Base-by-base conservation (phyloP, 805 yeast species). In the Kodamaea fukazawae region DNA sequence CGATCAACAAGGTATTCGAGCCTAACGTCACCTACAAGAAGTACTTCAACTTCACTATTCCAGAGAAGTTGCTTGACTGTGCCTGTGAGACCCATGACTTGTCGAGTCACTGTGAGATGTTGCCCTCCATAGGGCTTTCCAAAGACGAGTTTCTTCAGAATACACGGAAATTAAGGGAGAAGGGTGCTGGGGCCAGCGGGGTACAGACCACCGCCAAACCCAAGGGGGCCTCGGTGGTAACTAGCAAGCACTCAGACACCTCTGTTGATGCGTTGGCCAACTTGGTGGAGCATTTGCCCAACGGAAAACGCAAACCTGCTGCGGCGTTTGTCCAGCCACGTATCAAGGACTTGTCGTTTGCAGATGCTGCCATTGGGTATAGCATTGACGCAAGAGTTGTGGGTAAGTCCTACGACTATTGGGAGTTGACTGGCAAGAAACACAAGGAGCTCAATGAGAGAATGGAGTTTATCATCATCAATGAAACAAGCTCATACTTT, bases 351-450 rank as follows among this genome's bases (percentile, higher is more conserved):
- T 49, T 48, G 29, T 56, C 53, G 11, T 56, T 59, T 28, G 46
- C 60, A 0, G 64, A 56, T 31, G 52, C 64, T 4, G 52, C 62
- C 10, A 46, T 59, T 34, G 53, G 57, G 36, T 59, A 58, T 41
- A 53, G 60, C 32, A 53, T 59, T 11, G 62, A 59, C 39, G 55
- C 59, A 2, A 44, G 60, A 7, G 49, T 58, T 12, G 51, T 59
- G 28, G 62, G 60, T 4, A 57, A 53, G 33, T 36, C 43, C 14
- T 48, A 57, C 7, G 49, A 53, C 17, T 55, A 58, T 45, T 45
- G 47, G 4, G 33, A 35, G 22, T 42, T 41, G 14, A 30, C 39
- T 3, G 30, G 36, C 29, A 27, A 18, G 13, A 40, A 40, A 18
- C 38, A 26, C 31, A 34, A 30, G 30, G 3, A 34, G 4, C 32